These are phyloP conservation scores for Massospora cicadina DNA, from an alignment of 371 early-diverging fungal genomes.

Conservation along the genomic window DNA sequence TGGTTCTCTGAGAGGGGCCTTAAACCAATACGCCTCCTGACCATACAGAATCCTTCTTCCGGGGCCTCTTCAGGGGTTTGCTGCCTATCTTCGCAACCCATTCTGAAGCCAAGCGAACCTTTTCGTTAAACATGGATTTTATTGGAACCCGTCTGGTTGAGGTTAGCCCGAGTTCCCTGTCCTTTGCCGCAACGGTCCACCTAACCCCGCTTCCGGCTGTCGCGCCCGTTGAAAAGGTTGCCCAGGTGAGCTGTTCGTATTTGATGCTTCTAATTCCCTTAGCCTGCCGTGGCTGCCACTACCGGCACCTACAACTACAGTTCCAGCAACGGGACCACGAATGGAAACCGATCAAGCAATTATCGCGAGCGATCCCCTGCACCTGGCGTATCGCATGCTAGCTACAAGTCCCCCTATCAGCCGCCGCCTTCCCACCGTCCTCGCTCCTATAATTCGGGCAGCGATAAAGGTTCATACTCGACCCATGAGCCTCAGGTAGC, in stretches of 20 bases:
- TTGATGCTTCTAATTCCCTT: background rate
- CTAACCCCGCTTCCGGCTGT: conserved; percentile 35
- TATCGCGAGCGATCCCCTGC: background rate
- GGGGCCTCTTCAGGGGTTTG: conserved; percentile 19
- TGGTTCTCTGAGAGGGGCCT: conserved; percentile 41
- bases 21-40: conserved; percentile 29
- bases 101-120: conserved; percentile 36
- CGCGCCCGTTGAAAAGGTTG: conserved; percentile 1
- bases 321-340: background rate
- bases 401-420: background rate
- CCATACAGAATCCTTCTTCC: conserved; percentile 23
- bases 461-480: conserved; percentile 13
- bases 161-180: conserved; percentile 38
- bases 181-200: conserved; percentile 28
- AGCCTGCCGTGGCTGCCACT: background rate
- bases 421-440: background rate
- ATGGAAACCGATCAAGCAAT: background rate
- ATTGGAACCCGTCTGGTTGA: conserved; percentile 45
- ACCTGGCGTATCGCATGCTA: background rate
- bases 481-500: background rate
- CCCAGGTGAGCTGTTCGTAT: background rate
- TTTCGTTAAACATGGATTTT: conserved; percentile 42
- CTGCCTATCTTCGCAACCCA: conserved; percentile 26
- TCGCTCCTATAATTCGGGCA: conserved; percentile 6
- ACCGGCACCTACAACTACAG: background rate